Percentiles rank a stretch among this genome's conserved stretches.
Evolutionary conservation across 345 rosid genomes (phyloP).

Genomic region (Eucalyptus cloeziana): DNA sequence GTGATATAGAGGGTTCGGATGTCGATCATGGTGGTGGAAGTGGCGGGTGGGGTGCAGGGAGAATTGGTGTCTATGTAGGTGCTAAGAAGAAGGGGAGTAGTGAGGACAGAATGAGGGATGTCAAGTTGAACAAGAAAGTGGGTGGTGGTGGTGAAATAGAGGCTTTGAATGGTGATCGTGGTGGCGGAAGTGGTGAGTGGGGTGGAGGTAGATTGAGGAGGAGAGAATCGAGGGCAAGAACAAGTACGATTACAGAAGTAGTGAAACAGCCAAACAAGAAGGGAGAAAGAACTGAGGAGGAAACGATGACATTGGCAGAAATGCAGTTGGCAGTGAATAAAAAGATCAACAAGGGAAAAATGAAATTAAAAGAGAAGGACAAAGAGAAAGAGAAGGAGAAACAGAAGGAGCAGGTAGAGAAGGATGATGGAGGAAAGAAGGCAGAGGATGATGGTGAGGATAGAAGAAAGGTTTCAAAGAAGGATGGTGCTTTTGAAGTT

Average conservation of each 20-base stretch:
- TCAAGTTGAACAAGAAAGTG: constrained; percentile 3
- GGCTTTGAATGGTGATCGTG: not conserved
- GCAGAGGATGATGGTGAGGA: not conserved
- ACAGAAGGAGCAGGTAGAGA: constrained; percentile 6
- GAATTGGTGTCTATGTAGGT: not conserved
- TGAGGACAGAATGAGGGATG: not conserved
- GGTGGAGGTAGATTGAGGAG: constrained; percentile 26
- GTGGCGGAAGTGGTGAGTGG: constrained; percentile 1
- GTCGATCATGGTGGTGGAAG: not conserved
- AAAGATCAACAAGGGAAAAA: constrained; percentile 15
- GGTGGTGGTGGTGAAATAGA: not conserved
- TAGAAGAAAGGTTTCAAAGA: not conserved
- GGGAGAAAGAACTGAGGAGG: constrained; percentile 26
- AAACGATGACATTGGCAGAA: constrained; percentile 66
- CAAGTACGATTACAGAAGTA: constrained; percentile 15
- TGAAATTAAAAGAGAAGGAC: constrained; percentile 13
- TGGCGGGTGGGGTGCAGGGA: not conserved
- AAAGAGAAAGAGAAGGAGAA: constrained; percentile 2
- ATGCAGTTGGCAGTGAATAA: constrained; percentile 42
- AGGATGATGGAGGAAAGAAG: constrained; percentile 3
- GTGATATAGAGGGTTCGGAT: not conserved
- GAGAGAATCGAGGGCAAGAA: constrained; percentile 21
- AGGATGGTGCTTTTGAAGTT: not conserved
- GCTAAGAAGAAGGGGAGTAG: constrained; percentile 3
- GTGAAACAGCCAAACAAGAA: constrained; percentile 1